phyloP scores from a whole-genome alignment of 1,139 yeast genomes.

The Candida smagusa region DNA sequence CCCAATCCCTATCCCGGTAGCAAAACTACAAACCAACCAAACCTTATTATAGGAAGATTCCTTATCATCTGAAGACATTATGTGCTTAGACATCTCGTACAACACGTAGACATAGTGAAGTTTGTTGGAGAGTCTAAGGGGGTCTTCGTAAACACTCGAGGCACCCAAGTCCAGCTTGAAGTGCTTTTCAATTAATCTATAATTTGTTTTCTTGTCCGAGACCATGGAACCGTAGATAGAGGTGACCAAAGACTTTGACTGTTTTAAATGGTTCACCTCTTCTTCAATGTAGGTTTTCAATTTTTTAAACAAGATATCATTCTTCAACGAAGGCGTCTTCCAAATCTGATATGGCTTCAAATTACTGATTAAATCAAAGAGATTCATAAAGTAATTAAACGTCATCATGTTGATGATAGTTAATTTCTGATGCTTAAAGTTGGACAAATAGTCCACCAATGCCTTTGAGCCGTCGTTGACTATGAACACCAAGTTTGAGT shows the following conservation, averaged over 20 bases:
- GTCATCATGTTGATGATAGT: constrained; percentile 42
- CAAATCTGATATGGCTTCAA: constrained; percentile 39
- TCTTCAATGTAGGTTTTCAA: constrained; percentile 26
- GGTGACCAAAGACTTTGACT: constrained; percentile 3
- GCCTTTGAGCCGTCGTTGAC: constrained; percentile 40
- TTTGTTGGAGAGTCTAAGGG: constrained; percentile 28
- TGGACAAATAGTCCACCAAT: constrained; percentile 24
- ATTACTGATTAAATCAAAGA: constrained; percentile 34
- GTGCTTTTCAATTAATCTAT: constrained; percentile 30
- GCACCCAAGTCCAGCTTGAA: constrained; percentile 31
- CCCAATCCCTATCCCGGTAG: constrained; percentile 38
- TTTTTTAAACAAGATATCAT: constrained; percentile 21
- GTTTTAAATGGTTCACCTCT: constrained; percentile 17
- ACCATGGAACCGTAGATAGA: constrained; percentile 25
- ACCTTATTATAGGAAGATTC: constrained; percentile 3
- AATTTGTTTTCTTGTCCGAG: constrained; percentile 23
- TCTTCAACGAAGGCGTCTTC: constrained; percentile 36
- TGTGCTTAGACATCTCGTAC: constrained; percentile 1
- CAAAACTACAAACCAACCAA: constrained; percentile 31
- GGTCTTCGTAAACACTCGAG: constrained; percentile 28
- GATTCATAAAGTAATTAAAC: constrained; percentile 38
- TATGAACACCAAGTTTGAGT: constrained; percentile 31
- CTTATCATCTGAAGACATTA: background rate
- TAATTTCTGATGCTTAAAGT: constrained; percentile 21
- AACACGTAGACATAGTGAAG: constrained; percentile 19